Evolutionary conservation across 1,284 basidiomycete species (phyloP), one percentile per base, ranked within the genome.

Genomic region (Cutaneotrichosporon sp.): DNA sequence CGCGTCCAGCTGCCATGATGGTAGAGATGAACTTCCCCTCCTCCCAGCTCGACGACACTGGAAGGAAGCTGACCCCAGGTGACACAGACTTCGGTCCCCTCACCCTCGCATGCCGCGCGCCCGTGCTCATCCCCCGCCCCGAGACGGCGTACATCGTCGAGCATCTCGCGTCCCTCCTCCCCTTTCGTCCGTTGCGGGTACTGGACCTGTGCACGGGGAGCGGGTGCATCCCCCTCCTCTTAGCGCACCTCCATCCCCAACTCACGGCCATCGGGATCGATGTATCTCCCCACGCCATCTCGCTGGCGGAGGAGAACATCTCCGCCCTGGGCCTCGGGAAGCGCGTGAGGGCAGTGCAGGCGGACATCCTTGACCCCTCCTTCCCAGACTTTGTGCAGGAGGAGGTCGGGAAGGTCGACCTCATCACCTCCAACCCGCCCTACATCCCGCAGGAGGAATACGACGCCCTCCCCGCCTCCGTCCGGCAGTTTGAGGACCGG

Each of bases 351-450:
- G 63, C 62, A 16, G 45, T 63, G 4, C 71, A 82, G 56, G 83
- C 80, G 60, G 87, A 84, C 73, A 81, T 84, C 59, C 84, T 80
- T 67, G 79, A 74, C 63, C 79, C 77, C 68, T 59, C 56, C 18
- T 67, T 67, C 52, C 31, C 49, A 14, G 33, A 49, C 20, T 34
- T 27, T 1, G 31, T 75, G n/a, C 43, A 24, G 25, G 22, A 29
- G 58, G 61, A n/a, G 62, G 66, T 3, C 88, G 38, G 47, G 25
- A 24, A 31, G 2, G 52, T 88, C 76, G 87, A 94, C 78, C 77
- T 97, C 60, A 80, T 97, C 68, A 91, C 92, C 7, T 87, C 90
- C 13, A 97, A 97, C 77, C 94, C 94, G n/a, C 94, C 94, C 7
- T 97, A 97, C 79, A 91, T 97, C 69, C 82, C 91, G 24, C 81